phyloP scores from a whole-genome alignment of 164 flowering plant species.

The Aristolochia fimbriata region DNA sequence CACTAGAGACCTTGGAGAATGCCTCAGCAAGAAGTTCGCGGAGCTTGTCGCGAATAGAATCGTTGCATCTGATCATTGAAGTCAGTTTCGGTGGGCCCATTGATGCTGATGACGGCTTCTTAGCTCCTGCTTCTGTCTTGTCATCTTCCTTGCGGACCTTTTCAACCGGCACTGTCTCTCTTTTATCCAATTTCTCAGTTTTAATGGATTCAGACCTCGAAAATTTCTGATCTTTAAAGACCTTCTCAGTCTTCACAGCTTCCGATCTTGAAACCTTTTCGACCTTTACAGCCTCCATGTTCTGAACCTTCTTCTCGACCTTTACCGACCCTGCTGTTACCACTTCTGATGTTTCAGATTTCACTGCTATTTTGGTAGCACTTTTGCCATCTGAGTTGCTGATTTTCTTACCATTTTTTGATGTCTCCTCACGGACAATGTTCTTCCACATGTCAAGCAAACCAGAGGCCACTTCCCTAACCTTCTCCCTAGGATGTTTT shows the following conservation, averaged over 20 bases:
- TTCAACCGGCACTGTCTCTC: conserved; percentile 25
- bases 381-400: conserved; percentile 21
- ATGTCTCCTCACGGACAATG: conserved; percentile 58
- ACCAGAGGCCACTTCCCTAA: conserved; percentile 54
- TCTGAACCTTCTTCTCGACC: conserved; percentile 24
- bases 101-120: conserved; percentile 25
- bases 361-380: conserved; percentile 16
- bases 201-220: conserved; percentile 19
- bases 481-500: conserved; percentile 66
- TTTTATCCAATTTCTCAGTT: conserved; percentile 17
- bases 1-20: conserved; percentile 46
- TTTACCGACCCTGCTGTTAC: conserved; percentile 18
- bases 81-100: conserved; percentile 56
- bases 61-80: conserved; percentile 58
- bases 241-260: conserved; percentile 27
- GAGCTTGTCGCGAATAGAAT: conserved; percentile 60
- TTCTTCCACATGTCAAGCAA: conserved; percentile 78
- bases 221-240: conserved; percentile 15
- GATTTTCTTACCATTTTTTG: conserved; percentile 37
- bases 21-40: conserved; percentile 74
- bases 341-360: conserved; percentile 2
- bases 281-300: conserved; percentile 13
- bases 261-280: conserved; percentile 20
- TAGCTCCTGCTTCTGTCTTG: conserved; percentile 11
- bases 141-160: conserved; percentile 28